A percentile compares a stretch with the other conserved stretches of the same genome.
These are phyloP conservation scores for Ettlia oleoabundans DNA, from an alignment of 139 green algal genomes.

Conservation along the genomic window DNA sequence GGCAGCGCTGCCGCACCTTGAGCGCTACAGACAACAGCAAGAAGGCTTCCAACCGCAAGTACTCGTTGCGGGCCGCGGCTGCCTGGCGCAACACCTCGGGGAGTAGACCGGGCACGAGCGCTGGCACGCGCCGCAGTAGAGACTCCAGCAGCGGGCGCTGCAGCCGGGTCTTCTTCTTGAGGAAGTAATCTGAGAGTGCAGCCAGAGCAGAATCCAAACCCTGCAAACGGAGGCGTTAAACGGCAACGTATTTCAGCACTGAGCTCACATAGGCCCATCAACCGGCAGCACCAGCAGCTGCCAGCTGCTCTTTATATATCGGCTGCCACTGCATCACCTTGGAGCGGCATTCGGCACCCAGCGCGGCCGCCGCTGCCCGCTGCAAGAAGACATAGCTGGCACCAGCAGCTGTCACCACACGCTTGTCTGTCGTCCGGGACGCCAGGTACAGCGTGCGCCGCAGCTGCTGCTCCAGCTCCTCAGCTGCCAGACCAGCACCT, in stretches of 20 bases:
- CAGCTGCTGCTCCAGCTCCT: slow-evolving; percentile 16
- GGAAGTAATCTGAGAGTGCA: slow-evolving; percentile 58
- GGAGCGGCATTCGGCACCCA: slow-evolving; percentile 1
- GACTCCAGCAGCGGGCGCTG: slow-evolving; percentile 37
- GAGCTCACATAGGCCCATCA: background rate
- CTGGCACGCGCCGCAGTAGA: slow-evolving; percentile 41
- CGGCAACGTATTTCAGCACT: background rate
- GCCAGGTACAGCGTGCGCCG: slow-evolving; percentile 63
- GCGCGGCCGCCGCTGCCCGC: slow-evolving; percentile 27
- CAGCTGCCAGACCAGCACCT: slow-evolving; percentile 11
- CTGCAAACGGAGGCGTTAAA: background rate
- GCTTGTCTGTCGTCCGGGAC: slow-evolving; percentile 48
- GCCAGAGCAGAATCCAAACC: slow-evolving; percentile 28
- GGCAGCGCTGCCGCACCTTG: background rate
- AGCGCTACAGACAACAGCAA: slow-evolving; percentile 41
- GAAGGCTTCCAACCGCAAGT: slow-evolving; percentile 41
- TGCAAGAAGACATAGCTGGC: slow-evolving; percentile 49
- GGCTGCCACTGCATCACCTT: background rate
- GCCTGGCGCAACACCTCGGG: slow-evolving; percentile 6
- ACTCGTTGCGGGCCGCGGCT: slow-evolving; percentile 42
- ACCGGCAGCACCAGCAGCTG: background rate
- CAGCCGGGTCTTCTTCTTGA: slow-evolving; percentile 68
- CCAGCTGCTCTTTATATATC: too few species aligned
- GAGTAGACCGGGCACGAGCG: slow-evolving; percentile 18
- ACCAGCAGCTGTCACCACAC: slow-evolving; percentile 28